Conservation (phyloP, 2,329 filamentous ascomycete genomes). For the Rhynchosporium agropyri region DNA sequence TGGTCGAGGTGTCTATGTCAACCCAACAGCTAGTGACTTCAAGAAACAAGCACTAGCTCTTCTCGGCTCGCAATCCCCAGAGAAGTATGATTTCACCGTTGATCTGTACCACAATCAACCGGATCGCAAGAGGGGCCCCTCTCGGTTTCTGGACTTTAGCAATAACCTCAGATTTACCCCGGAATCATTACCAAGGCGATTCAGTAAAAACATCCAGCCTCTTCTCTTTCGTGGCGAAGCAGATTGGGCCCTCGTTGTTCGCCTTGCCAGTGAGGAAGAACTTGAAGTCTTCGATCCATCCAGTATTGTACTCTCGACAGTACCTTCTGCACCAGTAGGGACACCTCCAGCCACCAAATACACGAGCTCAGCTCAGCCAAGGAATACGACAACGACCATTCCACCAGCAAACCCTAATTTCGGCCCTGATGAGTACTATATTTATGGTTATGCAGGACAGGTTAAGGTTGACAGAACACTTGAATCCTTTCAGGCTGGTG, state of each 20-base stretch:
- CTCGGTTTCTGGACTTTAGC: background rate
- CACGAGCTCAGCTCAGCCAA: background rate
- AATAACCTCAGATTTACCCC: background rate
- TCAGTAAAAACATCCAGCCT: background rate
- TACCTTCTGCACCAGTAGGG: background rate
- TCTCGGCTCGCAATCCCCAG: background rate
- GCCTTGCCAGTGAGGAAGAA: background rate
- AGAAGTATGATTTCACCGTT: background rate
- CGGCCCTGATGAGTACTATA: background rate
- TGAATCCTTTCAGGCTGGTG: constrained; percentile 7
- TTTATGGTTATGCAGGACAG: constrained; percentile 26
- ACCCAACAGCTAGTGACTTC: background rate
- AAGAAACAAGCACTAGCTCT: background rate
- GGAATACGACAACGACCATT: background rate
- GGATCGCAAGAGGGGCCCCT: background rate
- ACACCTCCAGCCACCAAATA: background rate
- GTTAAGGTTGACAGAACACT: background rate
- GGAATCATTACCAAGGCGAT: background rate
- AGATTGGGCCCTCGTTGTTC: constrained; percentile 7
- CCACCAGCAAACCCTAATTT: background rate
- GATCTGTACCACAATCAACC: constrained; percentile 5
- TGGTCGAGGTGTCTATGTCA: background rate
- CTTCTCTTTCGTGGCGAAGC: background rate
- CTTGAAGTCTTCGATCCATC: background rate
- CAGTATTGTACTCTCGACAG: background rate